These are phyloP conservation scores for Colletotrichum nymphaeae DNA, from an alignment of 2,329 filamentous ascomycete species.

Conservation along the genomic window DNA sequence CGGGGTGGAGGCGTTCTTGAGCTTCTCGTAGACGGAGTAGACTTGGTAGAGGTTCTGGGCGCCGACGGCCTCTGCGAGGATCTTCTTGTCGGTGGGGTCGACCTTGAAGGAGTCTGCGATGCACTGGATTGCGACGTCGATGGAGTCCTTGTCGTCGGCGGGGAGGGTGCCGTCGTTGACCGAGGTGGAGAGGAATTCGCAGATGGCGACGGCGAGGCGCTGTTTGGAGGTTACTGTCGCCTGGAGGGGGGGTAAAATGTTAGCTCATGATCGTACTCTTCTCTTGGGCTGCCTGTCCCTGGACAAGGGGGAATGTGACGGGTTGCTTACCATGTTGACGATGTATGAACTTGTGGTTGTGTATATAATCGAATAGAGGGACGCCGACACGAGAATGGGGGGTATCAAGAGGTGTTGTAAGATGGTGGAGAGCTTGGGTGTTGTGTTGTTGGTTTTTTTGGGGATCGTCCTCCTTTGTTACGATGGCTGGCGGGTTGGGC, in stretches of 20 bases:
- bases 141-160: conserved; percentile 89
- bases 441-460: conserved; percentile 11
- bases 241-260: conserved; percentile 39
- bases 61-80: conserved; percentile 82
- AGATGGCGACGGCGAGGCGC: conserved; percentile 95
- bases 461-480: background rate
- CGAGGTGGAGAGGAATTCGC: conserved; percentile 91
- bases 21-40: conserved; percentile 96
- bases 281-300: background rate
- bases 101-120: conserved; percentile 97
- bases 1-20: conserved; percentile 68
- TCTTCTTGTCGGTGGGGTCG: conserved; percentile 80
- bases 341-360: background rate
- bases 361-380: conserved; percentile 8
- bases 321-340: conserved; percentile 26
- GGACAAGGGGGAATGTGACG: background rate
- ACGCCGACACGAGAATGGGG: background rate
- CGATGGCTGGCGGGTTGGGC: background rate
- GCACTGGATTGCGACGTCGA: conserved; percentile 94
- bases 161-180: conserved; percentile 89
- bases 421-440: background rate
- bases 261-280: background rate
- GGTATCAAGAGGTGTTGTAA: conserved; percentile 1
- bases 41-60: conserved; percentile 90
- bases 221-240: conserved; percentile 68